Evolutionary conservation across 768 basidiomycete genomes (phyloP).

Genomic region (Austroboletus eburneus): DNA sequence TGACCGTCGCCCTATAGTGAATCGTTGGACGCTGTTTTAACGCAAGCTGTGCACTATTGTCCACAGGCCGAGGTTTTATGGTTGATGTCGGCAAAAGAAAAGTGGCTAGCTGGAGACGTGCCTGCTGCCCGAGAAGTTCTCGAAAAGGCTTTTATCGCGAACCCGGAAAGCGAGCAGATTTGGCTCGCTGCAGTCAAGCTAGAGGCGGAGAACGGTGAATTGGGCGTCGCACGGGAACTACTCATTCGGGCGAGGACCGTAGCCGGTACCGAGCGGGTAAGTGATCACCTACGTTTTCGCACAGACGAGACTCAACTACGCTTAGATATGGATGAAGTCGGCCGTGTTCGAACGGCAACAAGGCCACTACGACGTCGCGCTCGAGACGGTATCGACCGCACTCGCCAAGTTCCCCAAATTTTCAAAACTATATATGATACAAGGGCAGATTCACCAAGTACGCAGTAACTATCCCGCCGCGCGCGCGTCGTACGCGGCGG

Average conservation of each 20-base stretch:
- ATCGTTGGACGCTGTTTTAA: slow-evolving; percentile 76
- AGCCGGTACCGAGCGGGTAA: slow-evolving; percentile 86
- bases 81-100: slow-evolving; percentile 98
- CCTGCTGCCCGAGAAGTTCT: slow-evolving; percentile 87
- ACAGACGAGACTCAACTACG: not conserved
- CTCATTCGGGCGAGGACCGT: slow-evolving; percentile 85
- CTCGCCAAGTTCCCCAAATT: slow-evolving; percentile 84
- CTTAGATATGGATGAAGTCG: slow-evolving; percentile 98
- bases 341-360: slow-evolving; percentile 94
- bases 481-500: slow-evolving; percentile 76
- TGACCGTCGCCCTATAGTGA: slow-evolving; percentile 43
- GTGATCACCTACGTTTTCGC: slow-evolving; percentile 13
- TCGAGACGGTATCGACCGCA: slow-evolving; percentile 70
- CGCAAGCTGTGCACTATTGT: slow-evolving; percentile 81
- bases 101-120: slow-evolving; percentile 88
- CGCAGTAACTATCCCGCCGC: slow-evolving; percentile 60
- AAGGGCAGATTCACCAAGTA: slow-evolving; percentile 83
- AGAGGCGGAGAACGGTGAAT: slow-evolving; percentile 92
- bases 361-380: slow-evolving; percentile 65
- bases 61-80: slow-evolving; percentile 95
- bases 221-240: slow-evolving; percentile 80
- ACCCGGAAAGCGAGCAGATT: slow-evolving; percentile 95
- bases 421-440: slow-evolving; percentile 94
- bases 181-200: slow-evolving; percentile 98
- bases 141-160: slow-evolving; percentile 86